Evolutionary conservation across 805 yeast species (phyloP).

Genomic region (Millerozyma miso): DNA sequence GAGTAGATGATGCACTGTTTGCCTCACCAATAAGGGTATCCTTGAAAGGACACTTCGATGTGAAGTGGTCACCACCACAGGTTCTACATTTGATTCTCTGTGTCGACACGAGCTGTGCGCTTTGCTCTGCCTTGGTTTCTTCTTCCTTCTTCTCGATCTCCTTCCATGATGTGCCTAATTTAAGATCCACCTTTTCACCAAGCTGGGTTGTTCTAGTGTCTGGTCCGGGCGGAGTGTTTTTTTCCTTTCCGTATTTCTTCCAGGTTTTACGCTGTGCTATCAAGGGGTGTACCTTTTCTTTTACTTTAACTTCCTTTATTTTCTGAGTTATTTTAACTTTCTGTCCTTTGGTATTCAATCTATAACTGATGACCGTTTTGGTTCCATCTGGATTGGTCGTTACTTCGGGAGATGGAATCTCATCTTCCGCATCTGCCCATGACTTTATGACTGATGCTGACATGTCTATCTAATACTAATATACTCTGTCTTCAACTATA

Average conservation of each 20-base stretch:
- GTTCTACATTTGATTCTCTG: slow-evolving; percentile 70
- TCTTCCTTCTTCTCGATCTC: slow-evolving; percentile 72
- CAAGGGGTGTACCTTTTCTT: slow-evolving; percentile 76
- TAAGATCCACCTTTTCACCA: slow-evolving; percentile 77
- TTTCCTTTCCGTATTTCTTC: slow-evolving; percentile 84
- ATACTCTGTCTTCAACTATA: neutral
- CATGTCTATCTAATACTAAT: slow-evolving; percentile 13
- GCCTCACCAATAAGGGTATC: slow-evolving; percentile 66
- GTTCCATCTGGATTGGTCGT: slow-evolving; percentile 83
- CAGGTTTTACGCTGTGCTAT: slow-evolving; percentile 88
- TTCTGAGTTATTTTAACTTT: slow-evolving; percentile 85
- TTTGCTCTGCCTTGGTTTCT: slow-evolving; percentile 45
- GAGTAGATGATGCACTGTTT: slow-evolving; percentile 32
- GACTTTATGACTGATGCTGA: slow-evolving; percentile 38
- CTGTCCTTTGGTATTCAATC: slow-evolving; percentile 72
- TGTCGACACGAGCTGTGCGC: slow-evolving; percentile 33
- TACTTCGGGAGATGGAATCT: slow-evolving; percentile 69
- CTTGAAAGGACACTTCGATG: slow-evolving; percentile 93
- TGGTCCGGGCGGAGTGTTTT: slow-evolving; percentile 72
- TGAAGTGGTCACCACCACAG: slow-evolving; percentile 93
- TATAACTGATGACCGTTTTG: slow-evolving; percentile 77
- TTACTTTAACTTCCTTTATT: slow-evolving; percentile 69
- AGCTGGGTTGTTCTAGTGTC: slow-evolving; percentile 82
- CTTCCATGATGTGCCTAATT: slow-evolving; percentile 73
- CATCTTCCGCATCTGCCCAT: slow-evolving; percentile 76